Conservation (phyloP, 202 grass and related monocot species). For the Zoysia matrella region DNA sequence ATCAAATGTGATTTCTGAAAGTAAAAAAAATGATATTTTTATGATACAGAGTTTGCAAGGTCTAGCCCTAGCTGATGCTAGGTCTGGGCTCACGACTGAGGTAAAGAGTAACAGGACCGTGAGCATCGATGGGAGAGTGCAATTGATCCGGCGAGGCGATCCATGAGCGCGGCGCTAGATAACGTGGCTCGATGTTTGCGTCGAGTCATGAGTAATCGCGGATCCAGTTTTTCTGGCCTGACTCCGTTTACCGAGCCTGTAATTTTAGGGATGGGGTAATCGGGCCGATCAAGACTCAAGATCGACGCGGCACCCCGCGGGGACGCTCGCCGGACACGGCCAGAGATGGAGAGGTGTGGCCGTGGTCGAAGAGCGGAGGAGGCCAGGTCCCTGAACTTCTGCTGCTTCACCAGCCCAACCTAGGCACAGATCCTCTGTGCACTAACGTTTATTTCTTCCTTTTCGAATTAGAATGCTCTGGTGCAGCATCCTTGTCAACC, state of each 20-base stretch:
- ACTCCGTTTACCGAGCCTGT: neutral
- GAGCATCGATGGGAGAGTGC: too few species aligned
- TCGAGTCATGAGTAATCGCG: slow-evolving; percentile 1
- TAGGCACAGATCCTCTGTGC: too few species aligned
- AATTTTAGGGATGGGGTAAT: neutral
- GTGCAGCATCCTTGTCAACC: too few species aligned
- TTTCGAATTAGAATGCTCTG: too few species aligned
- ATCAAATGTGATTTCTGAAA: too few species aligned
- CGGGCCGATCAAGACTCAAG: neutral
- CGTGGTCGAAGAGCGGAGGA: neutral
- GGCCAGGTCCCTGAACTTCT: neutral
- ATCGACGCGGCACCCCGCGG: neutral
- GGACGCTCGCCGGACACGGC: neutral
- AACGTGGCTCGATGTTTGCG: neutral
- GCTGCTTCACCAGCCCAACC: too few species aligned
- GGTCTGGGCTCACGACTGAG: too few species aligned
- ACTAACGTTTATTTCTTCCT: too few species aligned
- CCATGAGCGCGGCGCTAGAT: neutral
- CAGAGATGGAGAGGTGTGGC: neutral
- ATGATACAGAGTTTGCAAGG: too few species aligned
- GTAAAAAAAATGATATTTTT: too few species aligned
- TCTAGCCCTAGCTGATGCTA: neutral
- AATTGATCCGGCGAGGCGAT: too few species aligned
- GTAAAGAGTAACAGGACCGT: too few species aligned
- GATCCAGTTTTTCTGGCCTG: slow-evolving; percentile 12